These are phyloP conservation scores for Trichoderma sp. DNA, from an alignment of 2,329 filamentous ascomycete species.

Conservation along the genomic window DNA sequence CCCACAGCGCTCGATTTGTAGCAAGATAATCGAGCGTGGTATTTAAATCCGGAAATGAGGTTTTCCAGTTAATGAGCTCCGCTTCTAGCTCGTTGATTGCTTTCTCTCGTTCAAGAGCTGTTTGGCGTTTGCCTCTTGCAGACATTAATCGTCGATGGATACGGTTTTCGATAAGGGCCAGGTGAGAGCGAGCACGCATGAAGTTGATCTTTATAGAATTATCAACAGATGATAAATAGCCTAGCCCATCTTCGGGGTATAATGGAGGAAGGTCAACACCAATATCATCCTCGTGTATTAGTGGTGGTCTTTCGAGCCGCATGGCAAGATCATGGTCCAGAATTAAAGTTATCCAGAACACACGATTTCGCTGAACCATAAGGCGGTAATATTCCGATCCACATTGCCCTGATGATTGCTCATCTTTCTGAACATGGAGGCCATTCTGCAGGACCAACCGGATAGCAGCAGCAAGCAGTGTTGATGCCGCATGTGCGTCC, in stretches of 20 bases:
- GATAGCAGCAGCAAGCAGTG: neutral
- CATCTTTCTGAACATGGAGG: neutral
- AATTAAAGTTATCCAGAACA: slow-evolving; percentile 1
- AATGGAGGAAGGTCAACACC: neutral
- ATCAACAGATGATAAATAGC: neutral
- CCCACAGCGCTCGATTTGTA: neutral
- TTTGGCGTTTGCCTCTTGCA: neutral
- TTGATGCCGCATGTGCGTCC: neutral
- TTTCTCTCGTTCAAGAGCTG: neutral
- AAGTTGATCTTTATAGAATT: neutral
- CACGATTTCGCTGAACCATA: neutral
- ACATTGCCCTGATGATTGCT: neutral
- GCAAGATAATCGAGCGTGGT: neutral
- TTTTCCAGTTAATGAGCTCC: neutral
- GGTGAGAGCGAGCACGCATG: neutral
- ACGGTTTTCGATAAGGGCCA: slow-evolving; percentile 1
- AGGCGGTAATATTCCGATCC: neutral
- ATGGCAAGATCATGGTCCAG: slow-evolving; percentile 1
- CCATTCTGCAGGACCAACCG: neutral
- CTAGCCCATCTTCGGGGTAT: neutral
- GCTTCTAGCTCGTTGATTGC: neutral
- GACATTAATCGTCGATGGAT: slow-evolving; percentile 1
- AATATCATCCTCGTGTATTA: slow-evolving; percentile 7
- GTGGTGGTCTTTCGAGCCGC: neutral
- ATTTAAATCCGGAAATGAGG: neutral